Base-by-base conservation (phyloP, 805 yeast species). In the Metschnikowia bowlesiae region DNA sequence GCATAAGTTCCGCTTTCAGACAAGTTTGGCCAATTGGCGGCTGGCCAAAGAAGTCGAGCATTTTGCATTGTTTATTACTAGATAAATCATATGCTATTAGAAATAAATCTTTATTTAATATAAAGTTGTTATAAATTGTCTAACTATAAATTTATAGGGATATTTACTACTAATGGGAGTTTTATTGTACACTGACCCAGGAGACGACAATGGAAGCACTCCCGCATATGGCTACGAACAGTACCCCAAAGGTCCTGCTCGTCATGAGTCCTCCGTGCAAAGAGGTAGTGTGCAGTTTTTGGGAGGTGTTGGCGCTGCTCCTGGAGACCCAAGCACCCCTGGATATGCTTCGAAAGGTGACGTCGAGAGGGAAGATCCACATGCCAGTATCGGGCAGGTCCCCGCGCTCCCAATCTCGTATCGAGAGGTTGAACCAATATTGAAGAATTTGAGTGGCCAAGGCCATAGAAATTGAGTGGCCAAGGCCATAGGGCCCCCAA, bases 291-390 rank as follows among this genome's bases (percentile, higher is more conserved):
- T 80, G 0, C 81, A 75, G 52, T 81, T 71, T 53, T 71, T 82
- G 49, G 76, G 82, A 3, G 80, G 79, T n/a, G 55, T 60, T 5
- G 74, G 73, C 7, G 60, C 70, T 32, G 73, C 74, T 46, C 89
- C 90, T 0, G 91, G 91, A 10, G 92, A 85, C 61, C 91, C 91
- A 34, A 82, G 90, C 0, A 84, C 90, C 2, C 88, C 89, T 7
- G 89, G 88, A 63, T 14, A 80, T 68, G 77, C 88, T 1, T 79
- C 87, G 22, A 65, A 33, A 42, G 60, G 60, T 1, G 55, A 56
- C n/a, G 61, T 56, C 6, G 53, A 54, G 36, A 44, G 61, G 30
- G 42, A 51, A 29, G 61, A 58, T 26, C 61, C 61, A 0, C 59
- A 54, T 34, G 50, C 40, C n/a, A 64, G 75, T 6, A 82, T 81